Percentiles rank a stretch among this genome's conserved stretches.
Evolutionary conservation across 2,329 filamentous ascomycete genomes (phyloP).

Genomic region (Hysterium pulicare): DNA sequence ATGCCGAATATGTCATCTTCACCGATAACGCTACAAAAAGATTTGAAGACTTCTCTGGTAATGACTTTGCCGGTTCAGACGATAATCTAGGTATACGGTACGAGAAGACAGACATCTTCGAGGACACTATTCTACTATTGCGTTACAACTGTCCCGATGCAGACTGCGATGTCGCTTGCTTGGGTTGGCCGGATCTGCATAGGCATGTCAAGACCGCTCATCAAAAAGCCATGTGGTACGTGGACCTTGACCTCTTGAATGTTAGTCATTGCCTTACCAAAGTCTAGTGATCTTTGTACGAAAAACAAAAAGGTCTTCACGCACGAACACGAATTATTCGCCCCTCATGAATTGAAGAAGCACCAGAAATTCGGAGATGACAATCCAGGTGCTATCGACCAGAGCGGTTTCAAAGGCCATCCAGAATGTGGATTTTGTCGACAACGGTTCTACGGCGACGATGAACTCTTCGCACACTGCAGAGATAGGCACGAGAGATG

Average conservation of each 20-base stretch:
- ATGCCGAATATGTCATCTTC: slow-evolving; percentile 82
- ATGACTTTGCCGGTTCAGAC: slow-evolving; percentile 74
- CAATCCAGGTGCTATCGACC: slow-evolving; percentile 80
- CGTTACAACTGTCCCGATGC: slow-evolving; percentile 92
- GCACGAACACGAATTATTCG: slow-evolving; percentile 93
- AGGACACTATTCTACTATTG: slow-evolving; percentile 82
- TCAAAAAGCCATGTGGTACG: slow-evolving; percentile 77
- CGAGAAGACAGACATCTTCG: slow-evolving; percentile 81
- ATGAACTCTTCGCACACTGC: slow-evolving; percentile 92
- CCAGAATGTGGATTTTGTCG: slow-evolving; percentile 92
- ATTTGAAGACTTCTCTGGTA: slow-evolving; percentile 75
- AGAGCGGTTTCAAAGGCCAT: slow-evolving; percentile 95
- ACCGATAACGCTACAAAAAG: slow-evolving; percentile 79
- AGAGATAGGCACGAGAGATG: slow-evolving; percentile 92
- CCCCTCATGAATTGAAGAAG: slow-evolving; percentile 71
- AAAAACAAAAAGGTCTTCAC: slow-evolving; percentile 98
- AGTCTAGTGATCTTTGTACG: slow-evolving; percentile 71
- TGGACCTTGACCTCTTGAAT: slow-evolving; percentile 10
- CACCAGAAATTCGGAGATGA: slow-evolving; percentile 93
- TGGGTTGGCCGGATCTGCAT: slow-evolving; percentile 75
- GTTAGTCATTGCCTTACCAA: not conserved
- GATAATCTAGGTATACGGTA: slow-evolving; percentile 89
- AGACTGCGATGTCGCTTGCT: slow-evolving; percentile 79
- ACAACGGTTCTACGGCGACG: slow-evolving; percentile 89
- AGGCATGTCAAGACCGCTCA: slow-evolving; percentile 79